phyloP scores from a whole-genome alignment of 441 rosid species.

The Oxalis stricta region DNA sequence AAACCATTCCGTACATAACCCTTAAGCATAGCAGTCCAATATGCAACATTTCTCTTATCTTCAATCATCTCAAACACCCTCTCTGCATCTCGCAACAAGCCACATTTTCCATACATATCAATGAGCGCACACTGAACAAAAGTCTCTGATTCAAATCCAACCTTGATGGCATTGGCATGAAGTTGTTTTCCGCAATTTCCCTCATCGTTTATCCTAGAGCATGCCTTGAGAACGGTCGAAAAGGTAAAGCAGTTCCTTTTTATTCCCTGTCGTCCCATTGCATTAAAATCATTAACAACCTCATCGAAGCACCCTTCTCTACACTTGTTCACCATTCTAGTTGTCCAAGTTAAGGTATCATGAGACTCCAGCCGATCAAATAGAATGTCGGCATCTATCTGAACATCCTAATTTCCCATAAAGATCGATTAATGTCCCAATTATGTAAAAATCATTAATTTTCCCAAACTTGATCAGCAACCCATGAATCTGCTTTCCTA shows the following conservation, averaged over 20 bases:
- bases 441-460: conserved; percentile 15
- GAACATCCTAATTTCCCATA: conserved; percentile 32
- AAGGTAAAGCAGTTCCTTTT: conserved; percentile 23
- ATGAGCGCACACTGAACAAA: conserved; percentile 35
- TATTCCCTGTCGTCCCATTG: conserved; percentile 33
- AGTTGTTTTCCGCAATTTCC: conserved; percentile 38
- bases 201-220: conserved; percentile 28
- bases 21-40: conserved; percentile 49
- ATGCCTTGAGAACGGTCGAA: conserved; percentile 41
- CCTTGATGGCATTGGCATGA: conserved; percentile 38
- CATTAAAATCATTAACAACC: conserved; percentile 29
- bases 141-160: conserved; percentile 28
- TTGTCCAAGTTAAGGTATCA: conserved; percentile 31
- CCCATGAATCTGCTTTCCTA: conserved; percentile 55
- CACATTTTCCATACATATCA: conserved; percentile 50
- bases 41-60: conserved; percentile 14
- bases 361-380: conserved; percentile 19
- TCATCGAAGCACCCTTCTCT: conserved; percentile 26
- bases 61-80: conserved; percentile 21
- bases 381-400: conserved; percentile 28
- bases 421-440: conserved; percentile 34
- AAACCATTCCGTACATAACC: conserved; percentile 29
- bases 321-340: conserved; percentile 39
- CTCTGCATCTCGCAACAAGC: conserved; percentile 34
- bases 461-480: conserved; percentile 40